phyloP scores from a whole-genome alignment of 2,329 filamentous ascomycete genomes.

The Mollisia scopiformis region DNA sequence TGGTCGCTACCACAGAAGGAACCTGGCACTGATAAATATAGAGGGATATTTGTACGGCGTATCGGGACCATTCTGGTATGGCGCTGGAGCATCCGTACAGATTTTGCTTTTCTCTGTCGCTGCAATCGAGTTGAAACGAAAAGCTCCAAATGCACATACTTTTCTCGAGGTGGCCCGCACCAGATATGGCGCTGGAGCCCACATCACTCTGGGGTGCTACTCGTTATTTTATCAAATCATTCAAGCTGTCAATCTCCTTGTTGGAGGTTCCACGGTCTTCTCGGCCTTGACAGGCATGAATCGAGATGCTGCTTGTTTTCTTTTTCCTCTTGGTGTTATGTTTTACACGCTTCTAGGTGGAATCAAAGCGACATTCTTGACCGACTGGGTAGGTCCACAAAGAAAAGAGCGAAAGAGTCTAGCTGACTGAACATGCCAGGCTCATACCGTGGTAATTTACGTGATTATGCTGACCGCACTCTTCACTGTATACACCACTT shows the following conservation, averaged over 20 bases:
- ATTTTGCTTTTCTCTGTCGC: constrained; percentile 86
- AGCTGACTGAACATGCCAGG: not conserved
- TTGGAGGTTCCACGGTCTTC: not conserved
- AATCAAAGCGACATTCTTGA: constrained; percentile 2
- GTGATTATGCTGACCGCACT: constrained; percentile 14
- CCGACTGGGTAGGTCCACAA: not conserved
- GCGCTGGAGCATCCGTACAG: constrained; percentile 65
- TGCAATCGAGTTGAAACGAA: constrained; percentile 83
- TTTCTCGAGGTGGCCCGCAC: not conserved
- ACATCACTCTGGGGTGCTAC: not conserved
- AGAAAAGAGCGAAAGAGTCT: not conserved
- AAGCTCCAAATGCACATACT: constrained; percentile 79
- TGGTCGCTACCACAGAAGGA: too few relatives aligned
- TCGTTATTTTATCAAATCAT: not conserved
- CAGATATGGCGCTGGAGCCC: not conserved
- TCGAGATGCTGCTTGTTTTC: not conserved
- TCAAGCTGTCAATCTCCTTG: not conserved
- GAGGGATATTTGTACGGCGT: constrained; percentile 78
- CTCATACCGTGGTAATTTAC: constrained; percentile 15
- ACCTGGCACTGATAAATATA: constrained; percentile 62
- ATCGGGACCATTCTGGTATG: constrained; percentile 66
- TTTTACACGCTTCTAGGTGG: not conserved
- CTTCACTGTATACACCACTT: constrained; percentile 11
- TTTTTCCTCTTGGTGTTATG: not conserved
- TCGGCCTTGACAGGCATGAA: not conserved